A percentile compares a stretch with the other conserved stretches of the same genome.
These are phyloP conservation scores for Phytopythium oedochilum DNA, from an alignment of 352 stramenopile species.

Conservation along the genomic window DNA sequence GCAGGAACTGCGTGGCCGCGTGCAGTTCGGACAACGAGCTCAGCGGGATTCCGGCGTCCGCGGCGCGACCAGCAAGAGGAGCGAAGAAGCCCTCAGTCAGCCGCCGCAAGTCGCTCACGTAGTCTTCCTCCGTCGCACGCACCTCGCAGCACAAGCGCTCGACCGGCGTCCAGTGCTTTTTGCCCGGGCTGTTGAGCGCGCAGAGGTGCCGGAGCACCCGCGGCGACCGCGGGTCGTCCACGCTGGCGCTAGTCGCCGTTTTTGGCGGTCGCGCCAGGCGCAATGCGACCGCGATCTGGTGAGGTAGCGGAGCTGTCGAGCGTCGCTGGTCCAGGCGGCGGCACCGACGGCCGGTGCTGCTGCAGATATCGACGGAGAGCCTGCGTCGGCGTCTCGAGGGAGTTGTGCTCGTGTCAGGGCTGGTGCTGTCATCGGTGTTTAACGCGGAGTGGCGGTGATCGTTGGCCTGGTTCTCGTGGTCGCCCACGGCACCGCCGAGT, in stretches of 20 bases:
- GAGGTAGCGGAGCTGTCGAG: neutral
- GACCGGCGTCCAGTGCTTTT: slow-evolving; percentile 19
- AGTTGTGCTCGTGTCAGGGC: neutral
- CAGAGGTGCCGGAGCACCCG: slow-evolving; percentile 21
- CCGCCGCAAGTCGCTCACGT: slow-evolving; percentile 18
- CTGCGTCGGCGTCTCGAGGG: neutral
- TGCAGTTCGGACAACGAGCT: slow-evolving; percentile 15
- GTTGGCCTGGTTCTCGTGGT: neutral
- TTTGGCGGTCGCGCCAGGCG: neutral
- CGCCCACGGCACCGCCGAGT: neutral
- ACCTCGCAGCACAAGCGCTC: slow-evolving; percentile 27
- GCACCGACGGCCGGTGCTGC: neutral
- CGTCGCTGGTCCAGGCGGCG: neutral
- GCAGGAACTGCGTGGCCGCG: slow-evolving; percentile 13
- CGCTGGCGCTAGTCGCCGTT: neutral
- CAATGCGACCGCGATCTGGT: neutral
- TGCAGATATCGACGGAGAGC: neutral
- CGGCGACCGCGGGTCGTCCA: slow-evolving; percentile 13
- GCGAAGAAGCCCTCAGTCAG: slow-evolving; percentile 18
- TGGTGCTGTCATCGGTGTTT: neutral
- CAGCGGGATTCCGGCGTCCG: slow-evolving; percentile 9
- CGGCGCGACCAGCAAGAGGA: slow-evolving; percentile 7
- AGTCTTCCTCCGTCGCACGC: slow-evolving; percentile 22
- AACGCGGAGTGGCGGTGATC: neutral
- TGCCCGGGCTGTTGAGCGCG: slow-evolving; percentile 18